Percentiles rank a stretch among this genome's conserved stretches.
Conservation (phyloP, 2,329 filamentous ascomycete genomes). For the Colletotrichum plurivorum region DNA sequence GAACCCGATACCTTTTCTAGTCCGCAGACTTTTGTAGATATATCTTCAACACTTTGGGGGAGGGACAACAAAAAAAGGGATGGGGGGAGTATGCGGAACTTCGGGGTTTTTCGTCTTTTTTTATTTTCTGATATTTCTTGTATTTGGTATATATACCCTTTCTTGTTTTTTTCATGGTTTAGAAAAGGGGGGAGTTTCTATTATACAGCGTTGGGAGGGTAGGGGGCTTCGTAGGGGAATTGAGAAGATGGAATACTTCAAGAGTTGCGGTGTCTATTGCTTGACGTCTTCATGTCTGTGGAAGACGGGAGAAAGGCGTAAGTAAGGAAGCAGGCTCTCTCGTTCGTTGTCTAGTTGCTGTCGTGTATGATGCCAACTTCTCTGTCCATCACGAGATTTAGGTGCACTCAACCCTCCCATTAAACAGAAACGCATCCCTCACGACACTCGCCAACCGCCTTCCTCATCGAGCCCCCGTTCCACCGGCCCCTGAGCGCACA, state of each 20-base stretch:
- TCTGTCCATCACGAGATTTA: background rate
- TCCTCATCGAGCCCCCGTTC: constrained; percentile 2
- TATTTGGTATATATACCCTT: constrained; percentile 37
- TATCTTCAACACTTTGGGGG: no score
- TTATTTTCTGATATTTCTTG: background rate
- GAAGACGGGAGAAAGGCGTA: background rate
- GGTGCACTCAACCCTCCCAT: constrained; percentile 19
- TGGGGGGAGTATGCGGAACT: background rate
- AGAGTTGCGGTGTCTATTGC: background rate
- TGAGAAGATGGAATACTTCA: background rate
- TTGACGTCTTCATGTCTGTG: background rate
- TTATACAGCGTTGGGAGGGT: background rate
- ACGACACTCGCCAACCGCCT: no score
- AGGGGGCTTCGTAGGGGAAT: background rate
- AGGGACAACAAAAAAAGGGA: background rate
- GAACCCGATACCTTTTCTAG: no score
- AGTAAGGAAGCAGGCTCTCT: background rate
- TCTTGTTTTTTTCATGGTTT: background rate
- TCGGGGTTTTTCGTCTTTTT: background rate
- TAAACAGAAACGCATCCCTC: constrained; percentile 27
- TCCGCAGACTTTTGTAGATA: background rate
- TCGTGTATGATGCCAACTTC: background rate
- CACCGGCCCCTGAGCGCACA: background rate
- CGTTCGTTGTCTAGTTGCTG: background rate
- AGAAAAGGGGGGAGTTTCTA: background rate